Conservation (phyloP, 129 eudicot species). For the Helianthus annuus region HanXRQr2.0-SUNRISE NC_035445.2:146048881-146049380, state of each 20-base stretch:
- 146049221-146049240: conserved; percentile 36
- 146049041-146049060: conserved; percentile 39
- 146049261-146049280: neutral
- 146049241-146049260: conserved; percentile 32
- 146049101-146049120: conserved; percentile 22
- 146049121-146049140: conserved; percentile 32
- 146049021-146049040: conserved; percentile 43
- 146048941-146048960: conserved; percentile 18
- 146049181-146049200: conserved; percentile 35
- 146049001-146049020: conserved; percentile 28
- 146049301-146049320: conserved; percentile 41
- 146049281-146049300: conserved; percentile 28
- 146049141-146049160: conserved; percentile 34
- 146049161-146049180: conserved; percentile 43
- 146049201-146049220: conserved; percentile 38
- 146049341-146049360: conserved; percentile 18
- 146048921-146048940: neutral
- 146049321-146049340: conserved; percentile 41
- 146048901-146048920: neutral
- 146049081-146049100: conserved; percentile 18
- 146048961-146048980: conserved; percentile 44
- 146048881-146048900: neutral
- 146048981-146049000: conserved; percentile 31
- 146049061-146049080: conserved; percentile 6
- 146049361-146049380: conserved; percentile 15